Conservation (phyloP, 2,329 filamentous ascomycete genomes). For the Nothophaeocryptopus gaeumannii region DNA sequence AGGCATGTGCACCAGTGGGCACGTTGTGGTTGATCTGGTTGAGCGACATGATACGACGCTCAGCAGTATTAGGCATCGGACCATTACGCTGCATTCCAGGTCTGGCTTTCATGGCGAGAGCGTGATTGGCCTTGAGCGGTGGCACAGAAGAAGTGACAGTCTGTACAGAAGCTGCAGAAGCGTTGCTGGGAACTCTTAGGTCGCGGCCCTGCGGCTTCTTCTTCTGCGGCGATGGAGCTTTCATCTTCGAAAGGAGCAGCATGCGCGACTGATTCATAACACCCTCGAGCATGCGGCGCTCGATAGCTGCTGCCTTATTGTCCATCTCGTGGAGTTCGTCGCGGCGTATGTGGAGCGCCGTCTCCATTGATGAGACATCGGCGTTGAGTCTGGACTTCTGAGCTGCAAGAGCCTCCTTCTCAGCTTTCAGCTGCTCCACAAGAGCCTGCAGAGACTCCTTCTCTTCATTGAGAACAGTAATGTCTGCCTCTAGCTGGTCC, state of each 20-base stretch:
- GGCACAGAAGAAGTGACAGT: slow-evolving; percentile 37
- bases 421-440: slow-evolving; percentile 59
- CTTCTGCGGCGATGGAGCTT: slow-evolving; percentile 41
- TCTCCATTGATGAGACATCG: slow-evolving; percentile 88
- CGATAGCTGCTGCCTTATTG: slow-evolving; percentile 77
- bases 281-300: slow-evolving; percentile 88
- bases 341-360: slow-evolving; percentile 79
- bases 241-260: slow-evolving; percentile 70
- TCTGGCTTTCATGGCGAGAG: slow-evolving; percentile 51
- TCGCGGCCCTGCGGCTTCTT: slow-evolving; percentile 41
- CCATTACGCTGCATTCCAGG: slow-evolving; percentile 42
- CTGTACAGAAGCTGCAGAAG: slow-evolving; percentile 44
- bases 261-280: slow-evolving; percentile 94
- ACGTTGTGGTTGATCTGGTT: slow-evolving; percentile 83
- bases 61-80: slow-evolving; percentile 38
- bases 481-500: slow-evolving; percentile 54
- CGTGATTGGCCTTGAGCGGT: slow-evolving; percentile 30
- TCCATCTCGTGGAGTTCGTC: slow-evolving; percentile 94
- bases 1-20: slow-evolving; percentile 46
- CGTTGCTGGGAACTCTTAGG: slow-evolving; percentile 40
- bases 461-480: slow-evolving; percentile 45
- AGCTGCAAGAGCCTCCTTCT: slow-evolving; percentile 71
- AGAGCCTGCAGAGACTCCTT: slow-evolving; percentile 50
- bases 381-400: slow-evolving; percentile 78
- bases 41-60: slow-evolving; percentile 80